Evolutionary conservation across 257 asterid genomes (phyloP).

Genomic region (Knoxia roxburghii): DNA sequence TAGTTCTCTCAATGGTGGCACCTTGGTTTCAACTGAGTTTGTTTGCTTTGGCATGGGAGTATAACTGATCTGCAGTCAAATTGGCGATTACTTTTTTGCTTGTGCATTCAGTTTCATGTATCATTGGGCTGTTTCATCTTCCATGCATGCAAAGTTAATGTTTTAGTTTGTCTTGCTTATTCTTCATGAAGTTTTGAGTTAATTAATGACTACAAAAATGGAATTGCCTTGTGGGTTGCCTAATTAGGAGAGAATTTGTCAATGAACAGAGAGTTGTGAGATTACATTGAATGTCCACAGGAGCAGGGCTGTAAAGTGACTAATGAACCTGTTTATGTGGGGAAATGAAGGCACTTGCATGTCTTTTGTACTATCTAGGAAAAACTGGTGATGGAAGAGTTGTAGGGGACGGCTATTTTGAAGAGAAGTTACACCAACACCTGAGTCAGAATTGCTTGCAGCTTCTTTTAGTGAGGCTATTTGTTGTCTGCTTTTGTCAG

Average conservation of each 20-base stretch:
- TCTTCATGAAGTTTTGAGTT: neutral
- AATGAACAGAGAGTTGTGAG: neutral
- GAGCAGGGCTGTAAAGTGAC: neutral
- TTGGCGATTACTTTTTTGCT: too few species aligned
- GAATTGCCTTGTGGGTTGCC: neutral
- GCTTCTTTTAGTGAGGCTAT: neutral
- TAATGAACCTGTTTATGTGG: neutral
- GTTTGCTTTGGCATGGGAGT: neutral
- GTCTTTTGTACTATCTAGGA: neutral
- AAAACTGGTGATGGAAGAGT: neutral
- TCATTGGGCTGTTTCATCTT: neutral
- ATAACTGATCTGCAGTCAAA: neutral
- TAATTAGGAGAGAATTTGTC: neutral
- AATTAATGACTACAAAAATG: neutral
- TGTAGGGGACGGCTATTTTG: neutral
- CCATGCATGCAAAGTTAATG: neutral
- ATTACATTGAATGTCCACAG: neutral
- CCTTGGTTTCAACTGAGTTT: conserved; percentile 3
- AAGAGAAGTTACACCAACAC: neutral
- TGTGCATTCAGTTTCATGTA: neutral
- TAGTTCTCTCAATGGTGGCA: neutral
- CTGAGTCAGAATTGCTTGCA: neutral
- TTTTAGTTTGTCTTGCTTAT: neutral
- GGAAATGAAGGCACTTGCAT: neutral
- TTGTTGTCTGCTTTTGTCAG: neutral